These are phyloP conservation scores for Infundibulicybe gibba DNA, from an alignment of 768 basidiomycete genomes.

Conservation along the genomic window DNA sequence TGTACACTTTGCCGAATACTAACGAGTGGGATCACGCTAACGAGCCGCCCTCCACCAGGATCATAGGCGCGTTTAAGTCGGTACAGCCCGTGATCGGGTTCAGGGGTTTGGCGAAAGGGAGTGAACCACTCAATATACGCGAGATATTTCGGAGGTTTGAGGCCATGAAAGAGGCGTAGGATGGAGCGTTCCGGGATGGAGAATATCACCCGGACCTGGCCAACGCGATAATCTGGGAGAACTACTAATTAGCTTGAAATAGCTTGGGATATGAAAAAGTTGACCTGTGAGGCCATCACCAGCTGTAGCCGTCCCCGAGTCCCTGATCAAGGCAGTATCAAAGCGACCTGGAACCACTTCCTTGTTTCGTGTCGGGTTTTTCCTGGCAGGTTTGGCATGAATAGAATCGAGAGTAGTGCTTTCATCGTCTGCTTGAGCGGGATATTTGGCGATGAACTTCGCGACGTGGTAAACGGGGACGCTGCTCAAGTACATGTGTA, in stretches of 20 bases:
- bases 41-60: conserved; percentile 6
- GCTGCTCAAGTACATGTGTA: conserved; percentile 15
- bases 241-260: no score
- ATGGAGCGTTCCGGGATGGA: conserved; percentile 9
- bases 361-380: conserved; percentile 7
- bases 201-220: conserved; percentile 20
- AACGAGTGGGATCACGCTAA: conserved; percentile 20
- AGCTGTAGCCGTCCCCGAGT: conserved; percentile 1
- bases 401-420: conserved; percentile 21
- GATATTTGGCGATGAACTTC: conserved; percentile 16
- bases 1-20: conserved; percentile 22
- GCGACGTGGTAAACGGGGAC: conserved; percentile 27
- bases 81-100: conserved; percentile 13
- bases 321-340: conserved; percentile 20
- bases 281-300: conserved; percentile 4
- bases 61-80: conserved; percentile 2
- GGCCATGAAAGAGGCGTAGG: conserved; percentile 4
- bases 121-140: conserved; percentile 26
- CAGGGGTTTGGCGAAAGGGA: conserved; percentile 8
- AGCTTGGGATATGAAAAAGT: no score
- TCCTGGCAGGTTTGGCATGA: conserved; percentile 17
- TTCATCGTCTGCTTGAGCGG: conserved; percentile 8
- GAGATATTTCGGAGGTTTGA: conserved; percentile 10
- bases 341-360: conserved; percentile 21
- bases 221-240: conserved; percentile 18